phyloP scores from a whole-genome alignment of 2,329 filamentous ascomycete genomes.

The Aspergillus novoparasiticus region DNA sequence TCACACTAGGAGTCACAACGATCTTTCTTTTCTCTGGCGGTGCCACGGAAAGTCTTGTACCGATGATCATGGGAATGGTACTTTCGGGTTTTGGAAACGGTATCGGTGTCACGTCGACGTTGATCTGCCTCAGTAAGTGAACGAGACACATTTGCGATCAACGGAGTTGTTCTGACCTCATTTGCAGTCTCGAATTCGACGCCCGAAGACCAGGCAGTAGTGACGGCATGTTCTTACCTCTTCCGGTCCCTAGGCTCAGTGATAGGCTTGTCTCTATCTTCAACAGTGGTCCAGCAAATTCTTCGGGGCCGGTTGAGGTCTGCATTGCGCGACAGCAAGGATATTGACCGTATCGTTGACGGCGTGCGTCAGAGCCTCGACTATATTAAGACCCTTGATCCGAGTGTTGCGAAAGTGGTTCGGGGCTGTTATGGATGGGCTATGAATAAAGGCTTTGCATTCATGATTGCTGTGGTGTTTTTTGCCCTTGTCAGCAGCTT shows the following conservation, averaged over 20 bases:
- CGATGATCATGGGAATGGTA: constrained; percentile 61
- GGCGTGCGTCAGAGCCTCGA: constrained; percentile 70
- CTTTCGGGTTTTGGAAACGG: constrained; percentile 58
- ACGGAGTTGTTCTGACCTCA: constrained; percentile 10
- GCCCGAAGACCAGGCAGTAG: constrained; percentile 70
- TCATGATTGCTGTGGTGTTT: constrained; percentile 54
- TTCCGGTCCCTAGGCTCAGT: constrained; percentile 73
- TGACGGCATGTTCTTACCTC: constrained; percentile 77
- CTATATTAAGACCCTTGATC: constrained; percentile 67
- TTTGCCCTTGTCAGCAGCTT: constrained; percentile 48
- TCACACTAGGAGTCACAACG: constrained; percentile 58
- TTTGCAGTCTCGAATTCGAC: constrained; percentile 66
- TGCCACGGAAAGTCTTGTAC: constrained; percentile 50
- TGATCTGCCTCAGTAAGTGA: constrained; percentile 64
- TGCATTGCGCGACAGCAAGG: constrained; percentile 58
- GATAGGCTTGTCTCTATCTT: constrained; percentile 68
- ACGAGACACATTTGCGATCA: background rate
- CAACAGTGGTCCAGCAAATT: constrained; percentile 71
- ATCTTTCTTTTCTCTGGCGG: constrained; percentile 62
- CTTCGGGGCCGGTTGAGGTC: constrained; percentile 60
- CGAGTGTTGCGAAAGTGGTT: constrained; percentile 61
- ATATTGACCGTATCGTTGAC: constrained; percentile 67
- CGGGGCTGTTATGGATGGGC: constrained; percentile 66
- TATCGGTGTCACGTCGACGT: constrained; percentile 68
- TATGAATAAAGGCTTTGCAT: constrained; percentile 53